A percentile compares a stretch with the other conserved stretches of the same genome.
These are phyloP conservation scores for Nakaseomyces uthaithaninus DNA, from an alignment of 1,139 yeast genomes.

Conservation along the genomic window DNA sequence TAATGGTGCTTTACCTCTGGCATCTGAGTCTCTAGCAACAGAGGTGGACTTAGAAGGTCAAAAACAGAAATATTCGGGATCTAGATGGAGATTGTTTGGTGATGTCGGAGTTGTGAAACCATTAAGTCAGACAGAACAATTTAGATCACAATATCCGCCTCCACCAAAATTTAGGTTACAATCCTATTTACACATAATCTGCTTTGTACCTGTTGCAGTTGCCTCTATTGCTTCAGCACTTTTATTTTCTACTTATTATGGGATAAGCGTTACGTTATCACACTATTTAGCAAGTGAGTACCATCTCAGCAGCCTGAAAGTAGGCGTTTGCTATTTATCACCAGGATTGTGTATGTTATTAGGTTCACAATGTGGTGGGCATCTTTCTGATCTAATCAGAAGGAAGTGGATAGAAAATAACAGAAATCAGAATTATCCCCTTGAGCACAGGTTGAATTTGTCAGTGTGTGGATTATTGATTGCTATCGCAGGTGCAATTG, in stretches of 20 bases:
- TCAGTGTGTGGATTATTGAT: slow-evolving; percentile 42
- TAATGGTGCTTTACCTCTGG: slow-evolving; percentile 37
- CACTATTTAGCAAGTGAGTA: slow-evolving; percentile 37
- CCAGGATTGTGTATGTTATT: slow-evolving; percentile 45
- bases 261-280: slow-evolving; percentile 45
- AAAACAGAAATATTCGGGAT: neutral
- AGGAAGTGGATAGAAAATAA: slow-evolving; percentile 28
- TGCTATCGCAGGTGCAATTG: slow-evolving; percentile 41
- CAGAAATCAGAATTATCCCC: slow-evolving; percentile 26
- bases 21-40: neutral
- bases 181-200: slow-evolving; percentile 35
- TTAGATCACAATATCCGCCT: slow-evolving; percentile 33
- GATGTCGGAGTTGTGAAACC: slow-evolving; percentile 28
- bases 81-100: slow-evolving; percentile 16
- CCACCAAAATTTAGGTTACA: slow-evolving; percentile 44
- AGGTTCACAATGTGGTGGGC: slow-evolving; percentile 48
- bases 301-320: slow-evolving; percentile 33
- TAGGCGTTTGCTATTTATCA: slow-evolving; percentile 45
- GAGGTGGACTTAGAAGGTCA: slow-evolving; percentile 10
- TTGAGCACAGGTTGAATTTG: slow-evolving; percentile 42
- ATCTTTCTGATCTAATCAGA: slow-evolving; percentile 40
- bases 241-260: slow-evolving; percentile 50
- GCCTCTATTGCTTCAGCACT: slow-evolving; percentile 46
- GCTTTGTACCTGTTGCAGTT: slow-evolving; percentile 40
- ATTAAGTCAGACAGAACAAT: slow-evolving; percentile 18